Evolutionary conservation across 192 early-diverging fungal species (phyloP), one percentile per base, ranked within the genome.

Genomic region (Coemansia sp.): DNA sequence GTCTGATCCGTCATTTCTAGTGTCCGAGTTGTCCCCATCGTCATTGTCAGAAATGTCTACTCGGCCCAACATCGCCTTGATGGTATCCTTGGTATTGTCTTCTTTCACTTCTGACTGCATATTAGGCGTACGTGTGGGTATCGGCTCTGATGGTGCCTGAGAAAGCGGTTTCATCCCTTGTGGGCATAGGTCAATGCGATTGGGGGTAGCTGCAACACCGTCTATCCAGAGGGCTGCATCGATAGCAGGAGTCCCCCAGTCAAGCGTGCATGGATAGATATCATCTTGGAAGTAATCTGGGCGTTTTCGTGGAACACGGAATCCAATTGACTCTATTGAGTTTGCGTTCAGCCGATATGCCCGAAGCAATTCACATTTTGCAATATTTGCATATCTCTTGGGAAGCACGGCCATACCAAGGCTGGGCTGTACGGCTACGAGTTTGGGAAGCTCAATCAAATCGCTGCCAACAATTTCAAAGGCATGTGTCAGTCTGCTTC

Each of bases 201-300:
- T 40, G 2, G 78, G 78, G 21, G 16, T 11, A 15, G 73, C 63
- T 26, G 23, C 21, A 12, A 64, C 47, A 4, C 78, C 78, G 42
- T 15, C 60, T 8, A 90, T 77, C 91, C 92, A 96, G 4, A 77
- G 83, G 0, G 48, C 65, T 2, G 87, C 78, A n/a, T 76, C 68
- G 38, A 90, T 57, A 0, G 76, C 56, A 0, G 91, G 65, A 3
- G 76, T 74, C 56, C 83, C 81, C 13, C 80, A 65, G 67, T 92
- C 91, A 2, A 68, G 57, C 0, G 93, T 94, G 37, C 76, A 85
- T 0, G 89, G 82, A 77, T 87, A 97, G 16, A 97, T 67, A 63
- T 95, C 93, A 72, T 97, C 94, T 72, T 97, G 94, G 74, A 97
- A 97, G 53, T 76, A 93, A 61, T 95, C 92, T n/a, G 87, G 88